Percentiles rank a stretch among this genome's conserved stretches.
These are phyloP conservation scores for Pleoardoris graminearum DNA, from an alignment of 2,329 filamentous ascomycete genomes.

Conservation along the genomic window DNA sequence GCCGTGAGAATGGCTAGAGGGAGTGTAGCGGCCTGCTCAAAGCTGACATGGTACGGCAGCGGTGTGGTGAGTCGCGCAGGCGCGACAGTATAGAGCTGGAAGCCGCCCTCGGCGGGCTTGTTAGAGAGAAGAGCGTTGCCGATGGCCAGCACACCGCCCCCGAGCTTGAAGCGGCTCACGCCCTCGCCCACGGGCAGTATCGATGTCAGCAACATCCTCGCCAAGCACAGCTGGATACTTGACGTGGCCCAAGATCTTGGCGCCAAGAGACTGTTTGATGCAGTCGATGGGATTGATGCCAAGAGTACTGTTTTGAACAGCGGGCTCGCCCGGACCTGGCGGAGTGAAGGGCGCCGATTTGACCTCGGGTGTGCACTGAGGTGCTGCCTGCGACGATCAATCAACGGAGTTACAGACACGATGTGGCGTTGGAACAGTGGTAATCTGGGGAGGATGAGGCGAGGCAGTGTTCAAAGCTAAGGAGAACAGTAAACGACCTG, in stretches of 20 bases:
- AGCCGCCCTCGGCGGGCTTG: neutral
- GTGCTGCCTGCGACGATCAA: too few species aligned
- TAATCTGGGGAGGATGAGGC: too few species aligned
- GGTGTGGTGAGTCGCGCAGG: neutral
- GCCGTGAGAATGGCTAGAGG: neutral
- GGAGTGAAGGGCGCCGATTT: conserved; percentile 9
- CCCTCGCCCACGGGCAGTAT: conserved; percentile 47
- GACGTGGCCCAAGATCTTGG: conserved; percentile 3
- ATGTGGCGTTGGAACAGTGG: too few species aligned
- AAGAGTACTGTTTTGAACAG: conserved; percentile 16
- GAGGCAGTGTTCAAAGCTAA: too few species aligned
- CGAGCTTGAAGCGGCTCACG: conserved; percentile 47
- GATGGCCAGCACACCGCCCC: conserved; percentile 45
- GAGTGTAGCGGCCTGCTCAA: neutral
- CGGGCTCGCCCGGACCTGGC: conserved; percentile 9
- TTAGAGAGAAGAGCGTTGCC: neutral
- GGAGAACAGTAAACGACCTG: too few species aligned
- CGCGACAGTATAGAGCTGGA: neutral
- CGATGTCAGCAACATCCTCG: conserved; percentile 48
- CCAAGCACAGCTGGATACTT: conserved; percentile 27
- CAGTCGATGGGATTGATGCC: conserved; percentile 17
- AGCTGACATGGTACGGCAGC: neutral
- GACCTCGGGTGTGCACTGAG: conserved; percentile 12
- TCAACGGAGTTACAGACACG: too few species aligned
- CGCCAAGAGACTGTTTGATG: conserved; percentile 5